Conservation (phyloP, 805 yeast genomes). For the Wilhelminamyces savonicus region DNA sequence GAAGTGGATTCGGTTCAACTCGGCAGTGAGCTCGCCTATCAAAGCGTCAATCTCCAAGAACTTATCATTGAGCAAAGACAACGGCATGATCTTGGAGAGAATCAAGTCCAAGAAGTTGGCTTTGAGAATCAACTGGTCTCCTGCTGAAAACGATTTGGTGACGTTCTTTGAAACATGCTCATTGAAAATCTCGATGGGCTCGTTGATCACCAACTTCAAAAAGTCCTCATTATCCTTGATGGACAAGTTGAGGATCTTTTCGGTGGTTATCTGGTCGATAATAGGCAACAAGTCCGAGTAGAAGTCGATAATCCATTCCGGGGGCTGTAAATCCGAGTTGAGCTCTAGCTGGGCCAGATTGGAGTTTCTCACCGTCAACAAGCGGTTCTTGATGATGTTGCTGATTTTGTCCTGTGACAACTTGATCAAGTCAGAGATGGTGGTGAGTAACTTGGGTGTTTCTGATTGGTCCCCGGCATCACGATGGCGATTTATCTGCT, state of each 20-base stretch:
- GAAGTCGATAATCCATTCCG: constrained; percentile 76
- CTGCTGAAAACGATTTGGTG: constrained; percentile 18
- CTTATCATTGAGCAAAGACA: constrained; percentile 33
- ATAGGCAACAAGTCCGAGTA: constrained; percentile 55
- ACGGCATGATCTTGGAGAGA: constrained; percentile 45
- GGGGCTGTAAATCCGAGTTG: constrained; percentile 62
- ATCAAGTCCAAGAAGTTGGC: constrained; percentile 59
- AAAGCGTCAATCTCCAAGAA: constrained; percentile 26
- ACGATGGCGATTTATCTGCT: constrained; percentile 24
- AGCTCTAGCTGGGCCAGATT: constrained; percentile 35
- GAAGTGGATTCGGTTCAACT: constrained; percentile 41
- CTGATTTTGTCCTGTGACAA: constrained; percentile 21
- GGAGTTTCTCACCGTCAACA: constrained; percentile 26
- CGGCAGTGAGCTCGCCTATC: constrained; percentile 28
- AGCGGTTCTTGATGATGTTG: constrained; percentile 19
- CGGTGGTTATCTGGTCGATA: constrained; percentile 35
- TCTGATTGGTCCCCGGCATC: too few relatives aligned
- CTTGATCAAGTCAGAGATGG: constrained; percentile 17
- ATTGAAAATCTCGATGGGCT: constrained; percentile 37
- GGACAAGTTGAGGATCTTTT: constrained; percentile 37
- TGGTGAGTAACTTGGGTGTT: constrained; percentile 6
- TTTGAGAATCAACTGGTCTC: constrained; percentile 38
- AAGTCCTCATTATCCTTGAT: constrained; percentile 30
- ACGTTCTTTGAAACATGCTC: constrained; percentile 22
- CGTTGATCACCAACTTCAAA: constrained; percentile 37